phyloP scores from a whole-genome alignment of 1,284 basidiomycete genomes.

The Ceratobasidium sp. region DNA sequence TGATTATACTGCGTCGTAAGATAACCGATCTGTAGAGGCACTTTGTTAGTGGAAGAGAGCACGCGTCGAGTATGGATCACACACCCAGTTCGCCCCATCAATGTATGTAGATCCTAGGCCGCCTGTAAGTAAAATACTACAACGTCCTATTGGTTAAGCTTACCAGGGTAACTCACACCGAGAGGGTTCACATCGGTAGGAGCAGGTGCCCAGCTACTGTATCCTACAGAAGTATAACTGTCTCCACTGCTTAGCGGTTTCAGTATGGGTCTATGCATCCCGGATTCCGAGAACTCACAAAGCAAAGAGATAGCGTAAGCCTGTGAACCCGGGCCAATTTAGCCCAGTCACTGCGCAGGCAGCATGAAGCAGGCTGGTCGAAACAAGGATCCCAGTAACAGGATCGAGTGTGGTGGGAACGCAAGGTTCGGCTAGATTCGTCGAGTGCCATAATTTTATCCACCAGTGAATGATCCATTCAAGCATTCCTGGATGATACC shows the following conservation, averaged over 20 bases:
- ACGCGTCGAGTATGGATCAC: too few species aligned
- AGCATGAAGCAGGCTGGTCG: neutral
- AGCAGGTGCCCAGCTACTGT: neutral
- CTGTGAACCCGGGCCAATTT: constrained; percentile 11
- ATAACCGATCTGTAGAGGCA: neutral
- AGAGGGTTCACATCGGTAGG: constrained; percentile 4
- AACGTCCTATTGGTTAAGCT: neutral
- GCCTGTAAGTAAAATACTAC: neutral
- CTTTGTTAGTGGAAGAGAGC: neutral
- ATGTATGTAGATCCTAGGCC: neutral
- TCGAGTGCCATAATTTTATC: too few species aligned
- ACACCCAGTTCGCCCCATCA: constrained; percentile 1
- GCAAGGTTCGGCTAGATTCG: neutral
- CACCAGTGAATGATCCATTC: too few species aligned
- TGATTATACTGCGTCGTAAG: constrained; percentile 14
- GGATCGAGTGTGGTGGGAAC: too few species aligned
- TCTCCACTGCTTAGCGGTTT: neutral
- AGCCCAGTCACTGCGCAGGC: neutral
- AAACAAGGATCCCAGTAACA: neutral
- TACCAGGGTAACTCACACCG: constrained; percentile 1
- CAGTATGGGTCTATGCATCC: neutral
- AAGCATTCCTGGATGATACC: too few species aligned
- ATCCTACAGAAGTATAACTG: neutral
- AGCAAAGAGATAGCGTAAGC: constrained; percentile 1
- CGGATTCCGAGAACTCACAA: neutral